Evolutionary conservation across 768 basidiomycete genomes (phyloP), one percentile per base, ranked within the genome.

Genomic region (Rickenella mellea): DNA sequence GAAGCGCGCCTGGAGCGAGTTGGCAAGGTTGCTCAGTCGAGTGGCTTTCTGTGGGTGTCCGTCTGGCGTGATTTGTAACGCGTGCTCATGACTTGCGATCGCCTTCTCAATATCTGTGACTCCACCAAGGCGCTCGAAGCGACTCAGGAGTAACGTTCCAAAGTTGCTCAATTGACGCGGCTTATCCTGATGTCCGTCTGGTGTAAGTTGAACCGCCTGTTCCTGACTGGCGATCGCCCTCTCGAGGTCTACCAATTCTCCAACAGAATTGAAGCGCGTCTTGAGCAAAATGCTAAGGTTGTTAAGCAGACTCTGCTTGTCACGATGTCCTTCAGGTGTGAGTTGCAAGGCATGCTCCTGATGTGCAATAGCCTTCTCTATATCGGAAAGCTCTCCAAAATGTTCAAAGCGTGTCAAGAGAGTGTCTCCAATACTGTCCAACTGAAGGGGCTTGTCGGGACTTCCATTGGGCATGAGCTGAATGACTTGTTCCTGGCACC

Each of bases 271-370:
- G 40, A 44, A 51, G 17, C 50, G 50, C 2, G 4, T 21, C 10
- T 11, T 5, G 6, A 27, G 36, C 6, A 38, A 42, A 40, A 17
- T 27, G 2, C 49, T 48, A 30, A 50, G 49, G 20, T 36, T 45
- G 40, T 40, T 20, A 14, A 51, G 27, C 5, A 15, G 27, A 12
- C 9, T 17, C 40, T 44, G n/a, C 32, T 42, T 50, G 15, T 33
- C 32, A 12, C 40, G 33, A 41, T 50, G 44, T 15, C 20, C 48
- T 24, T 39, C 27, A 11, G 48, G 41, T 12, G 48, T 49, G 12
- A 35, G 26, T 20, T 22, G 7, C 4, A 50, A 27, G 12, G 27
- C 15, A 10, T 28, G 10, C 11, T 38, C 11, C 20, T 11, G 11
- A 11, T 10, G 11, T 24, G 21, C 20, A 14, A 50, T 45, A n/a